Percentiles rank a stretch among this genome's conserved stretches.
These are phyloP conservation scores for Calonectria pauciramosa DNA, from an alignment of 2,329 filamentous ascomycete genomes.

Conservation along the genomic window DNA sequence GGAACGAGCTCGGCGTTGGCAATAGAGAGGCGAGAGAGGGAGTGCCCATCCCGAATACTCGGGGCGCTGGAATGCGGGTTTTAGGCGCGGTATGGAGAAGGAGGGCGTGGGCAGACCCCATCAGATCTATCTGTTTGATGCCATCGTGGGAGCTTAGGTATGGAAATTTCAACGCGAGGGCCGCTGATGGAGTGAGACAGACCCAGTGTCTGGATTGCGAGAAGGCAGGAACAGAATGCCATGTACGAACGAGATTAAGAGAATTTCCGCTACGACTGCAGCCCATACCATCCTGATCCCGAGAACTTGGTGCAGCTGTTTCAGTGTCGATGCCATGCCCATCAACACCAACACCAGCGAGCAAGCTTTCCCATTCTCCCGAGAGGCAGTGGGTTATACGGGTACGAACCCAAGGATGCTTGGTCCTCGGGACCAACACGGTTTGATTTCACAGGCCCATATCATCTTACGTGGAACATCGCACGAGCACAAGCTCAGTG, in stretches of 20 bases:
- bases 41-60: slow-evolving; percentile 1
- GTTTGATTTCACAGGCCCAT: neutral
- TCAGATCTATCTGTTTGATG: neutral
- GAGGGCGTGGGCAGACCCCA: neutral
- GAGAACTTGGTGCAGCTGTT: slow-evolving; percentile 9
- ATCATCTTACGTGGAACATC: neutral
- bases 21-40: neutral
- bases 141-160: neutral
- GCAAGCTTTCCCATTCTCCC: neutral
- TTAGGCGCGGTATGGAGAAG: slow-evolving; percentile 4
- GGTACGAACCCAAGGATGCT: neutral
- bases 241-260: neutral
- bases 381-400: neutral
- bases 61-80: slow-evolving; percentile 14
- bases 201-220: neutral
- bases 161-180: neutral
- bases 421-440: neutral
- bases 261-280: neutral
- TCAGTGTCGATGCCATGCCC: neutral
- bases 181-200: neutral
- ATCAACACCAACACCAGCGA: neutral
- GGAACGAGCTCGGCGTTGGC: neutral
- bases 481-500: neutral
- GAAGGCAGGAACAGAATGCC: neutral
- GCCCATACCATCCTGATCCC: neutral